phyloP scores from a whole-genome alignment of 805 yeast species.

The Starmerella ratchasimensis region DNA sequence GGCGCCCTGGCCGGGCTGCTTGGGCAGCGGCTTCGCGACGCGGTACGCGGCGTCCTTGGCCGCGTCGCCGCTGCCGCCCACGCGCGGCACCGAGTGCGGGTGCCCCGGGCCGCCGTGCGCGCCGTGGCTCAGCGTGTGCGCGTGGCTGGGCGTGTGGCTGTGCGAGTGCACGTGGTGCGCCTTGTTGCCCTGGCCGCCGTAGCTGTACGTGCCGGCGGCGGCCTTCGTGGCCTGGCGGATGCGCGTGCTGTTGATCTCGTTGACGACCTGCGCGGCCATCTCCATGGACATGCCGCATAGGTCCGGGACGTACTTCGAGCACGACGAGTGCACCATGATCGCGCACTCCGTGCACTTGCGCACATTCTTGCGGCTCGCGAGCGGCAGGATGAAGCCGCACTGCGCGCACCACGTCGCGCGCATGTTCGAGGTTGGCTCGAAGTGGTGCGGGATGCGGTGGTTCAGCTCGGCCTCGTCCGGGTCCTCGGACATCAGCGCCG shows the following conservation, averaged over 20 bases:
- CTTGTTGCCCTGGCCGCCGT: conserved; percentile 1
- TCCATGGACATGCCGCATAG: conserved; percentile 98
- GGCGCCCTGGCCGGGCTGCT: conserved; percentile 1
- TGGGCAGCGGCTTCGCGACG: no score
- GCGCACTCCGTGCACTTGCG: conserved; percentile 85
- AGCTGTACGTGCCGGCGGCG: conserved; percentile 12
- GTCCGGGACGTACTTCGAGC: conserved; percentile 92
- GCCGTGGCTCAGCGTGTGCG: background rate
- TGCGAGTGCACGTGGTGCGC: background rate
- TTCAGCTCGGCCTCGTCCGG: conserved; percentile 69
- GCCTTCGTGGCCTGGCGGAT: conserved; percentile 22
- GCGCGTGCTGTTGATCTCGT: conserved; percentile 55
- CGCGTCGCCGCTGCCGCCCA: no score
- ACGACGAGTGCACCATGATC: conserved; percentile 81
- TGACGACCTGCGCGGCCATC: conserved; percentile 78
- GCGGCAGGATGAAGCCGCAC: conserved; percentile 91
- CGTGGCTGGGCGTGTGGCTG: background rate
- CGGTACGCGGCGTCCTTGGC: no score
- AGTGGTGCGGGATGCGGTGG: conserved; percentile 93
- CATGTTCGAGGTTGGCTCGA: conserved; percentile 79
- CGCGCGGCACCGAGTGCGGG: background rate
- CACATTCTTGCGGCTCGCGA: conserved; percentile 76
- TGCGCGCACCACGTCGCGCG: conserved; percentile 99
- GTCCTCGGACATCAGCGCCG: conserved; percentile 40
- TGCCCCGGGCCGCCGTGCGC: background rate